Conservation (phyloP, 352 stramenopile species). For the Elongisporangium undulatum region DNA sequence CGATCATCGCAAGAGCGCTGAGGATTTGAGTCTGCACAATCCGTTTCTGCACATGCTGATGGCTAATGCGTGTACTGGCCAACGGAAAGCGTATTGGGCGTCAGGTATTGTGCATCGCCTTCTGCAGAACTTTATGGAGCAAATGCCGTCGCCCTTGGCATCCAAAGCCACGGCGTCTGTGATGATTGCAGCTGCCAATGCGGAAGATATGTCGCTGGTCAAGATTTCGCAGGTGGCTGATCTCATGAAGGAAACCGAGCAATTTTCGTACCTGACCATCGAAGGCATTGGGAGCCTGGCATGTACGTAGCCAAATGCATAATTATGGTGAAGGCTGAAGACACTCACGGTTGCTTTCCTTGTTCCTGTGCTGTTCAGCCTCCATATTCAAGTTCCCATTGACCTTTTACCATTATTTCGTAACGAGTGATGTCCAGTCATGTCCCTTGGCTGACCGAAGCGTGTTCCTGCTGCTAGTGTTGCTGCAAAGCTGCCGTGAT, state of each 20-base stretch:
- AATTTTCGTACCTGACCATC: constrained; percentile 67
- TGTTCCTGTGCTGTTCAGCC: constrained; percentile 14
- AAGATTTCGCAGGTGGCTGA: constrained; percentile 49
- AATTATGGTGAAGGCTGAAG: neutral
- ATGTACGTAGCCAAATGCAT: constrained; percentile 21
- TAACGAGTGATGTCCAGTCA: constrained; percentile 36
- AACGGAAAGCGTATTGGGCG: constrained; percentile 47
- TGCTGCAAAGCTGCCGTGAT: constrained; percentile 70
- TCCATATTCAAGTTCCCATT: constrained; percentile 62
- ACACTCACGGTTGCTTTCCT: neutral
- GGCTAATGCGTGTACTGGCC: constrained; percentile 16
- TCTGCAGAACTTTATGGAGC: constrained; percentile 58
- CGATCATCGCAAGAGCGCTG: constrained; percentile 37
- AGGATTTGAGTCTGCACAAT: constrained; percentile 43
- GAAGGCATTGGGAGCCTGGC: constrained; percentile 61
- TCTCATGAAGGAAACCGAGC: constrained; percentile 35
- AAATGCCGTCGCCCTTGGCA: constrained; percentile 25
- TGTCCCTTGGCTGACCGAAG: constrained; percentile 68
- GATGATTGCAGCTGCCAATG: constrained; percentile 32
- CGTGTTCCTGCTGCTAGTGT: constrained; percentile 53
- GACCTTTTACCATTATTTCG: constrained; percentile 69
- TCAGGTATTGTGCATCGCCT: constrained; percentile 45
- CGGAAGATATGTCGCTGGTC: constrained; percentile 52
- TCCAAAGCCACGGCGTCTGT: constrained; percentile 29
- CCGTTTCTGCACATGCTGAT: constrained; percentile 73